These are phyloP conservation scores for Dryas octopetala DNA, from an alignment of 306 rosid genomes.

Conservation along the genomic window DNA sequence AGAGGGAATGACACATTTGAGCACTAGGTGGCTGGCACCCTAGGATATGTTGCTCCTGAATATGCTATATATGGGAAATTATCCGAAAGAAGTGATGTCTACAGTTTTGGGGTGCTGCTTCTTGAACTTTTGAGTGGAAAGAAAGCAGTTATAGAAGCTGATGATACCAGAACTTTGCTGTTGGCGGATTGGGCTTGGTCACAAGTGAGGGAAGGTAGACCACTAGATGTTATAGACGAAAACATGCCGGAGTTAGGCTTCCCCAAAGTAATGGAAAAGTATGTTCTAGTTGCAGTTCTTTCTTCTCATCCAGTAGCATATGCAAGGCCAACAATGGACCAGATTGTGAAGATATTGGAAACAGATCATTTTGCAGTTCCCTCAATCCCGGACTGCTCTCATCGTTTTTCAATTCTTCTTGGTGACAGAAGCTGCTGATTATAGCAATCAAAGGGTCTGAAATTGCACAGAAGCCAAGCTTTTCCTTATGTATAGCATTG, in stretches of 20 bases:
- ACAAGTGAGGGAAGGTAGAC: slow-evolving; percentile 25
- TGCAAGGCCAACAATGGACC: slow-evolving; percentile 40
- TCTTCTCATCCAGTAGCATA: slow-evolving; percentile 28
- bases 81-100: slow-evolving; percentile 29
- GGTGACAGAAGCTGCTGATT: too few relatives aligned
- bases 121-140: slow-evolving; percentile 35
- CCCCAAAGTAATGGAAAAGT: slow-evolving; percentile 23
- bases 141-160: slow-evolving; percentile 16
- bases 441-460: background rate
- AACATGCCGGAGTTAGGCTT: slow-evolving; percentile 20
- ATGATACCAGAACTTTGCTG: slow-evolving; percentile 6
- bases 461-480: background rate
- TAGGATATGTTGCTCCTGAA: slow-evolving; percentile 36
- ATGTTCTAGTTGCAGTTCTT: slow-evolving; percentile 25
- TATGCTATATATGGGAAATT: slow-evolving; percentile 35
- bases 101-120: slow-evolving; percentile 33
- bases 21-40: slow-evolving; percentile 38
- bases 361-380: slow-evolving; percentile 15
- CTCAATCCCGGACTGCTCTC: slow-evolving; percentile 11
- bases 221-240: slow-evolving; percentile 16
- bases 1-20: slow-evolving; percentile 33
- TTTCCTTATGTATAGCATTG: slow-evolving; percentile 12
- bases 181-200: slow-evolving; percentile 38
- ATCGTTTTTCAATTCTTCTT: background rate
- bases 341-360: slow-evolving; percentile 30